Percentiles rank a stretch among this genome's conserved stretches.
phyloP scores from a whole-genome alignment of 2,329 filamentous ascomycete species.

The Zymoseptoria pseudotritici region DNA sequence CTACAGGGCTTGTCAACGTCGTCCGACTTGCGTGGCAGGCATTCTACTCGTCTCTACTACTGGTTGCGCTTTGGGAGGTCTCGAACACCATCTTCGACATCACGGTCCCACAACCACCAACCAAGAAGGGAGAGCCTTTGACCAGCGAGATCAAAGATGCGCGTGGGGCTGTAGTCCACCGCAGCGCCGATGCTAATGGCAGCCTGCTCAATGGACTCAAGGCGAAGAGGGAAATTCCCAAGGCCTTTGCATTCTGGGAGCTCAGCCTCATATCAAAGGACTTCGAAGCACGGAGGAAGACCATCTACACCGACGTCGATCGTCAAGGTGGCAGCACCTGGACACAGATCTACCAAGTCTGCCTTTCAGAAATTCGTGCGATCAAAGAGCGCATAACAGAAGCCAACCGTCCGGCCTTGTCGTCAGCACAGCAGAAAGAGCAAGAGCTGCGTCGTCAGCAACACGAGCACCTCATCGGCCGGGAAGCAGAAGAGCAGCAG shows the following conservation, averaged over 20 bases:
- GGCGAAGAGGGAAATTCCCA: constrained; percentile 70
- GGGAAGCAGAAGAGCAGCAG: constrained; percentile 20
- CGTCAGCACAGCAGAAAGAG: constrained; percentile 14
- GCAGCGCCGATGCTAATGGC: constrained; percentile 66
- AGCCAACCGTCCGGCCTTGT: constrained; percentile 20
- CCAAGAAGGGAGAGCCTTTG: constrained; percentile 78
- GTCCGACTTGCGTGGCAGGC: constrained; percentile 16
- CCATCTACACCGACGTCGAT: constrained; percentile 82
- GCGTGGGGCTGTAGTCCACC: constrained; percentile 19
- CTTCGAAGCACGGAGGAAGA: constrained; percentile 67
- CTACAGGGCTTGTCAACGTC: constrained; percentile 45
- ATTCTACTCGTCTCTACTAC: constrained; percentile 54
- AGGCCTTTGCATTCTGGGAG: constrained; percentile 89
- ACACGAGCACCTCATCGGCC: constrained; percentile 18
- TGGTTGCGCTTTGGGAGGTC: constrained; percentile 68
- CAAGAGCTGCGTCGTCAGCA: constrained; percentile 10
- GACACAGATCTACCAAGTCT: constrained; percentile 66
- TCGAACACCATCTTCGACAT: constrained; percentile 70
- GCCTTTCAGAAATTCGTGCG: constrained; percentile 60
- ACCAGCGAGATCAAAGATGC: constrained; percentile 65
- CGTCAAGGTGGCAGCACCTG: constrained; percentile 70
- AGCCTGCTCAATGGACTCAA: constrained; percentile 78
- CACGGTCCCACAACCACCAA: constrained; percentile 71
- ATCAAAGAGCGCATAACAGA: constrained; percentile 61
- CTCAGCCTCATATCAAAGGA: constrained; percentile 69